These are phyloP conservation scores for Solanum etuberosum DNA, from an alignment of 257 asterid species.

Conservation along the genomic window DNA sequence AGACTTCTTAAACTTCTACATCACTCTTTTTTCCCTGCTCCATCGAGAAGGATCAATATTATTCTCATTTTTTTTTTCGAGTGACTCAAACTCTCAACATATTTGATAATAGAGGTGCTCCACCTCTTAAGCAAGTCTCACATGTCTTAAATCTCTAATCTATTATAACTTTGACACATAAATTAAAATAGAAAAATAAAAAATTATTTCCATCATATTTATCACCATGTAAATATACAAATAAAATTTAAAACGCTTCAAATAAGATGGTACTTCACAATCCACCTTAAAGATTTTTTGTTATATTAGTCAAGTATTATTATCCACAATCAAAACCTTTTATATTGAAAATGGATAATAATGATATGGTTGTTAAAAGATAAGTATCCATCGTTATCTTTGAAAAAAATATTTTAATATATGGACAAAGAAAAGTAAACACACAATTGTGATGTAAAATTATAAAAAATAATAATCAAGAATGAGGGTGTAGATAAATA, in stretches of 20 bases:
- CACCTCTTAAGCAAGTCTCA: too few relatives aligned
- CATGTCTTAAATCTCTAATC: background rate
- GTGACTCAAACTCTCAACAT: too few relatives aligned
- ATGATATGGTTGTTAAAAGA: background rate
- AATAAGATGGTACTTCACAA: background rate
- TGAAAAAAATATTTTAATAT: background rate
- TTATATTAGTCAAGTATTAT: background rate
- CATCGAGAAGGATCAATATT: too few relatives aligned
- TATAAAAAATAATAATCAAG: background rate
- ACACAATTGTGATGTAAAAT: background rate
- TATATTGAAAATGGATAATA: background rate
- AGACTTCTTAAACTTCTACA: too few relatives aligned
- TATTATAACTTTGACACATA: background rate
- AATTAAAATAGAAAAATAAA: background rate
- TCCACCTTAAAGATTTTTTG: background rate
- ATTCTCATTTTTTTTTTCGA: too few relatives aligned
- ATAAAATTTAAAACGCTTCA: background rate
- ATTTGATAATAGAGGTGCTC: background rate
- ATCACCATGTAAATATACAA: background rate
- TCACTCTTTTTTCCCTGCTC: too few relatives aligned
- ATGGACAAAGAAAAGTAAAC: background rate
- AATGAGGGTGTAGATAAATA: background rate
- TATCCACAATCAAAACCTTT: background rate
- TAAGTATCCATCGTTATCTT: background rate
- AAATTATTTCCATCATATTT: background rate